phyloP scores from a whole-genome alignment of 2,329 filamentous ascomycete genomes.

The Cephalotrichum gorgonifer region DNA sequence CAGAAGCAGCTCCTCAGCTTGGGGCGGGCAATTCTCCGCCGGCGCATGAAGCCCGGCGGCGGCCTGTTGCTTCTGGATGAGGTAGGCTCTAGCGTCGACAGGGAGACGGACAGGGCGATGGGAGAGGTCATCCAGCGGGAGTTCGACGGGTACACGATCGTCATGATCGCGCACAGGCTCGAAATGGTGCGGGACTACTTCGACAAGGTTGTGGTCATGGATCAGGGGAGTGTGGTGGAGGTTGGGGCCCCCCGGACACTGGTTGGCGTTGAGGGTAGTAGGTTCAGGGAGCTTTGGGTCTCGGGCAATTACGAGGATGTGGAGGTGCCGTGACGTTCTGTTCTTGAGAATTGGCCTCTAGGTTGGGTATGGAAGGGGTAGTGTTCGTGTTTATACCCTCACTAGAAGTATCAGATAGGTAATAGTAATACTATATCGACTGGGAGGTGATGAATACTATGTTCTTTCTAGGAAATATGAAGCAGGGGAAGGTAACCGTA shows the following conservation, averaged over 20 bases:
- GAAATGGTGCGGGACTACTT: not conserved
- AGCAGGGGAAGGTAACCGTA: no score
- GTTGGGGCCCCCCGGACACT: not conserved
- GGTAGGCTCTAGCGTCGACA: constrained; percentile 30
- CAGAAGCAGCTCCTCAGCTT: constrained; percentile 57
- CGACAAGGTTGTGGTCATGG: not conserved
- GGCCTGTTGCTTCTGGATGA: constrained; percentile 30
- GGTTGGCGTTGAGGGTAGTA: not conserved
- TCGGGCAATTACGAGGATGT: not conserved
- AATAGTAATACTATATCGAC: not conserved
- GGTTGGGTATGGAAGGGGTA: not conserved
- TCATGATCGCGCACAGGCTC: constrained; percentile 35
- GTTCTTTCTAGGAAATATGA: not conserved
- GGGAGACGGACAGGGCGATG: constrained; percentile 29
- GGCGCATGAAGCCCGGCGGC: constrained; percentile 17
- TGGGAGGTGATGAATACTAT: not conserved
- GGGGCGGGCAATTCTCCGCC: constrained; percentile 44
- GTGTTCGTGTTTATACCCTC: not conserved
- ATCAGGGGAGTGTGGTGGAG: not conserved
- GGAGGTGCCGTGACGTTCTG: not conserved
- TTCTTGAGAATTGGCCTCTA: no score
- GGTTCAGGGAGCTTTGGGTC: not conserved
- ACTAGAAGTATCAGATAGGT: not conserved
- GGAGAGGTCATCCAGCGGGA: constrained; percentile 27
- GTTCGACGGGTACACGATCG: constrained; percentile 39